These are phyloP conservation scores for Calonectria hongkongensis DNA, from an alignment of 2,329 filamentous ascomycete species.

Conservation along the genomic window DNA sequence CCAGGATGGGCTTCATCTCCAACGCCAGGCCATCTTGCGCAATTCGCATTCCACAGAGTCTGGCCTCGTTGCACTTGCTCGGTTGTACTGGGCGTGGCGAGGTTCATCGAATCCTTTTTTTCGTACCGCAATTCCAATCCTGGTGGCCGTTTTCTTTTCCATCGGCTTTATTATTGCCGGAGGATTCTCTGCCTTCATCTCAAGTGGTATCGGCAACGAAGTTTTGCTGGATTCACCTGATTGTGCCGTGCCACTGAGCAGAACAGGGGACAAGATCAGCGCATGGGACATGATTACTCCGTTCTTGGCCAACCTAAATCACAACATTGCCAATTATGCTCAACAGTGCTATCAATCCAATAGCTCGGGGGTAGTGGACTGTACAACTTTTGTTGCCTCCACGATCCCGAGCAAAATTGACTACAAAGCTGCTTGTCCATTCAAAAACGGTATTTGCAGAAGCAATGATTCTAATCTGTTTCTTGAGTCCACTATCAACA, in stretches of 20 bases:
- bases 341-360: constrained; percentile 22
- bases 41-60: constrained; percentile 6
- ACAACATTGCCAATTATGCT: neutral
- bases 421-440: neutral
- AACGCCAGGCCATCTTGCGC: constrained; percentile 12
- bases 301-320: neutral
- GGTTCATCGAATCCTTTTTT: neutral
- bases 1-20: constrained; percentile 3
- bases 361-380: neutral
- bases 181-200: constrained; percentile 19
- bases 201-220: neutral
- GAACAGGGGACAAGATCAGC: neutral
- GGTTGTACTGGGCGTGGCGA: constrained; percentile 1
- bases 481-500: neutral
- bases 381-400: neutral
- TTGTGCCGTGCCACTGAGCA: neutral
- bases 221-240: neutral
- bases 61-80: neutral
- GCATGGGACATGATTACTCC: neutral
- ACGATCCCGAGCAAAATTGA: neutral
- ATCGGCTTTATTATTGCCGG: constrained; percentile 18
- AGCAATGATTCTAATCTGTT: neutral
- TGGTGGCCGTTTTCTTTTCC: neutral
- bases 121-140: neutral
- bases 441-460: neutral